Evolutionary conservation across 2,329 filamentous ascomycete genomes (phyloP), one percentile per base, ranked within the genome.

Genomic region (Aspergillus fructus): DNA sequence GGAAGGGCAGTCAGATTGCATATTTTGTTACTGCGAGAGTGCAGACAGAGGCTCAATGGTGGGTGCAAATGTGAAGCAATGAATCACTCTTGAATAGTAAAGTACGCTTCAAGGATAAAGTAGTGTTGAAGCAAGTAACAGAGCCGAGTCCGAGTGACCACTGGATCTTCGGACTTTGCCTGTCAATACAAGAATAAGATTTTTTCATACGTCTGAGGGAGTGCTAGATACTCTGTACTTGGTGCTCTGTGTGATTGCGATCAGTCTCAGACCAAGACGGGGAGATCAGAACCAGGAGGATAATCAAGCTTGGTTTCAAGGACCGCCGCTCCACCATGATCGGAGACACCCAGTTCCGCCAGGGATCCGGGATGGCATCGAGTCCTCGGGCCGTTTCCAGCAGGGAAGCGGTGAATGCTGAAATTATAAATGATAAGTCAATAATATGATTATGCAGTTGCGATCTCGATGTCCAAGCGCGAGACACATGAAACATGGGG

Each of bases 1-100:
- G 49, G 30, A 33, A 42, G 34, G 54, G 40, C 37, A 40, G 53
- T 40, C 47, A 52, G 51, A 55, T 45, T 58, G 57, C 59, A 59
- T 57, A 48, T 30, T 46, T 42, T 30, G 15, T 37, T 37, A 37
- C 15, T 8, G 34, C n/a, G 34, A 37, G 34, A n/a, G 13, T n/a
- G 15, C 34, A 37, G 34, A n/a, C 34, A n/a, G 34, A 37, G 33
- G 33, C 12, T 37, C 34, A n/a, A 37, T n/a, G 15, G 34, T n/a
- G n/a, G 27, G 27, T 30, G 27, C 27, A 30, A 8, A 30, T 30
- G 27, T 30, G 27, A 30, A 30, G 27, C 27, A 30, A 30, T 11
- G 27, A 30, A 30, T 9, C 8, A 30, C 27, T 30, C 27, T 56
- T 39, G 51, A 37, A 53, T 53, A 47, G 51, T 30, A 30, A 30